phyloP scores from a whole-genome alignment of 192 early-diverging fungal species.

The Lunasporangiospora selenospora region DNA sequence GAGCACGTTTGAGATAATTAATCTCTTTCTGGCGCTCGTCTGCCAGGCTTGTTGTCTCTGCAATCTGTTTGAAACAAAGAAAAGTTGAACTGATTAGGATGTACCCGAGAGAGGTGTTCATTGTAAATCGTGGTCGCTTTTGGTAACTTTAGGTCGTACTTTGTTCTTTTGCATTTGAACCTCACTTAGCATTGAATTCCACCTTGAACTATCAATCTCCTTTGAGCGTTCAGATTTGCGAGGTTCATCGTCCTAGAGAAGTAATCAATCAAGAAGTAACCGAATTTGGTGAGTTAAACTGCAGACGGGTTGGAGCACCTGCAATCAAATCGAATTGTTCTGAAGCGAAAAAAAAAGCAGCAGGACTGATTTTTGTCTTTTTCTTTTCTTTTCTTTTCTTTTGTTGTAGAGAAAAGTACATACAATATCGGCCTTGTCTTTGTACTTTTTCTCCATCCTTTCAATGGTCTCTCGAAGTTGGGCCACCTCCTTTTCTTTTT shows the following conservation, averaged over 20 bases:
- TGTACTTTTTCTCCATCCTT: slow-evolving; percentile 46
- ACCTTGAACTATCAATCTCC: slow-evolving; percentile 41
- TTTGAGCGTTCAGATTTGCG: slow-evolving; percentile 43
- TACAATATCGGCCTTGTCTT: slow-evolving; percentile 46
- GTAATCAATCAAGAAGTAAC: neutral
- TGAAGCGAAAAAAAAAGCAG: too few species aligned
- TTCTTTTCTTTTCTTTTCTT: too few species aligned
- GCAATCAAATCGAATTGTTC: too few species aligned
- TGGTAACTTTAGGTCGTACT: slow-evolving; percentile 9
- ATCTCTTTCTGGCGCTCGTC: slow-evolving; percentile 41
- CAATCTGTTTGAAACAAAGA: slow-evolving; percentile 14
- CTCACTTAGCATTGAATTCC: slow-evolving; percentile 46
- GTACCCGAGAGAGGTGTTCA: neutral
- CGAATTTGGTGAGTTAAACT: too few species aligned
- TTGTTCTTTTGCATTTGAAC: slow-evolving; percentile 44
- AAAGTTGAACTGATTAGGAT: too few species aligned
- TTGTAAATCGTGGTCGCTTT: neutral
- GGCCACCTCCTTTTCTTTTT: slow-evolving; percentile 44
- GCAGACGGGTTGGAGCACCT: too few species aligned
- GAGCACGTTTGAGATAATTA: slow-evolving; percentile 32
- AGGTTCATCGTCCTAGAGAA: slow-evolving; percentile 41
- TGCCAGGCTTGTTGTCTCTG: slow-evolving; percentile 25
- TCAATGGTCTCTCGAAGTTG: slow-evolving; percentile 46
- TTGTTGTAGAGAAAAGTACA: too few species aligned
- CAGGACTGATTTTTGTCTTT: too few species aligned